A percentile compares a stretch with the other conserved stretches of the same genome.
Conservation (phyloP, 164 flowering plant genomes). For the Taxillus chinensis region DNA sequence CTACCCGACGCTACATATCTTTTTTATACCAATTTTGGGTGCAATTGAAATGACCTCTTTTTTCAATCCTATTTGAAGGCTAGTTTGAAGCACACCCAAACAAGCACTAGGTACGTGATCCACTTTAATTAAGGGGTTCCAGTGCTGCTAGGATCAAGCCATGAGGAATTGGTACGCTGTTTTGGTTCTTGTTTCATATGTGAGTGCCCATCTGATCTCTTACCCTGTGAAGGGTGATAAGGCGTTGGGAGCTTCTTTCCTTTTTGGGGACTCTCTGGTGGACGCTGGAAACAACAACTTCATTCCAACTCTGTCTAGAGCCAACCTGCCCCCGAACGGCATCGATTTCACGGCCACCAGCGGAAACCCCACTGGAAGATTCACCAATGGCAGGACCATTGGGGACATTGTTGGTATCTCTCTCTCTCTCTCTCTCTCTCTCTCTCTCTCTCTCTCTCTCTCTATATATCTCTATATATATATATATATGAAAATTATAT, state of each 20-base stretch:
- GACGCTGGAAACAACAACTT: constrained; percentile 93
- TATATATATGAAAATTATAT: no score
- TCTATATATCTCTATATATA: no score
- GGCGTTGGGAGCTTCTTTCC: constrained; percentile 56
- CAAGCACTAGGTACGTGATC: no score
- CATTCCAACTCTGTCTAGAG: constrained; percentile 65
- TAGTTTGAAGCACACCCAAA: no score
- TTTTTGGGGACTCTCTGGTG: constrained; percentile 91
- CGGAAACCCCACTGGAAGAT: constrained; percentile 85
- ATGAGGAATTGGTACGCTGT: background rate
- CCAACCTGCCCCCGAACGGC: constrained; percentile 69
- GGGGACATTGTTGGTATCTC: constrained; percentile 79
- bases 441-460: background rate
- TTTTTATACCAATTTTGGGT: no score
- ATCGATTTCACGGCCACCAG: constrained; percentile 68
- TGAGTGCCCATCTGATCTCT: constrained; percentile 9
- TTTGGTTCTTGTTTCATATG: constrained; percentile 6
- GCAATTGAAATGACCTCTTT: no score
- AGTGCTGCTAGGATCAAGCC: no score
- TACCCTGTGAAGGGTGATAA: constrained; percentile 17
- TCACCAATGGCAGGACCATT: constrained; percentile 86
- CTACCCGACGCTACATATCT: no score
- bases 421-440: constrained; percentile 10
- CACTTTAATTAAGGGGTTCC: no score
- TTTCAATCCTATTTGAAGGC: no score